These are phyloP conservation scores for Solanum etuberosum DNA, from an alignment of 257 asterid species.

Conservation along the genomic window DNA sequence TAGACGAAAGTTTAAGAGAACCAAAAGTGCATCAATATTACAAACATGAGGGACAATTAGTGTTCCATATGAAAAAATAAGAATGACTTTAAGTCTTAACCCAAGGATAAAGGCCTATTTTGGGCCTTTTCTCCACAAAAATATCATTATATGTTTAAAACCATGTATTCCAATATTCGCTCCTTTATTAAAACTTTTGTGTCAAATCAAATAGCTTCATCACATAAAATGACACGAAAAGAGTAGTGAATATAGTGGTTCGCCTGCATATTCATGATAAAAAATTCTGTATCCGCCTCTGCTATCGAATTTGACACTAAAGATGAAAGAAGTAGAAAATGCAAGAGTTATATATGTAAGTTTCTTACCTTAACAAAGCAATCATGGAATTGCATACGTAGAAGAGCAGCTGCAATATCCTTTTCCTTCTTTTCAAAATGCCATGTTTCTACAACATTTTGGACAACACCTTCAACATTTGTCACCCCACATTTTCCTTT, in stretches of 20 bases:
- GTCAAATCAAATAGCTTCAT: too few relatives aligned
- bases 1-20: fast-evolving
- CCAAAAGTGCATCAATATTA: background rate
- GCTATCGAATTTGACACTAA: too few relatives aligned
- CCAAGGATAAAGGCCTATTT: fast-evolving
- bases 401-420: slow-evolving; percentile 36
- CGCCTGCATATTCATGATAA: too few relatives aligned
- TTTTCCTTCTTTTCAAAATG: slow-evolving; percentile 8
- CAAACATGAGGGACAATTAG: too few relatives aligned
- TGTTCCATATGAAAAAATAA: background rate
- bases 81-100: too few relatives aligned
- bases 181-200: too few relatives aligned
- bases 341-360: background rate
- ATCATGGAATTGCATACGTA: slow-evolving; percentile 57
- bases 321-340: too few relatives aligned
- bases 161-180: too few relatives aligned
- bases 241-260: too few relatives aligned
- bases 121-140: background rate
- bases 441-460: slow-evolving; percentile 7
- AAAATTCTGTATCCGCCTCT: too few relatives aligned
- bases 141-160: too few relatives aligned
- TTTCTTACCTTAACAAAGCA: slow-evolving; percentile 45
- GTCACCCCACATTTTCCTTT: slow-evolving; percentile 15
- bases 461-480: slow-evolving; percentile 29
- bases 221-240: too few relatives aligned